Evolutionary conservation across 495 filamentous ascomycete species (phyloP), one percentile per base, ranked within the genome.

Genomic region (Neurospora hispaniola): DNA sequence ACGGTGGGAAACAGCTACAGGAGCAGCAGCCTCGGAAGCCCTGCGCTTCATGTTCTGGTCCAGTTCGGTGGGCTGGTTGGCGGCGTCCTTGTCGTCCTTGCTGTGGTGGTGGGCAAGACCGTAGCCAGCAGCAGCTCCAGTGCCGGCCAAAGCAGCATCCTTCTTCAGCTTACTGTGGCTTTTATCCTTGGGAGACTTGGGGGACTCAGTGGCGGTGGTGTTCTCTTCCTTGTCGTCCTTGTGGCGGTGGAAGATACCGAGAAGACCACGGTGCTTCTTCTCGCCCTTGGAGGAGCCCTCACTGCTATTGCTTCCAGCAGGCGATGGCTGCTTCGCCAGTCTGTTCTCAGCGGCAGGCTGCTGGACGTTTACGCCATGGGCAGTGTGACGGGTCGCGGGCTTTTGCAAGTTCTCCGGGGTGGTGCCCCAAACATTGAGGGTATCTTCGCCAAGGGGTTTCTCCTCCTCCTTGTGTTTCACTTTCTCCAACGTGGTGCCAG

Each of bases 171-270:
- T 48, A 43, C 69, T 31, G 31, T 12, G 73, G 71, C 54, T 70
- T 7, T 43, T 69, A 0, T 42, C 10, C 42, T 74, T 72, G 11
- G 68, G 54, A 7, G 72, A 74, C 44, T 72, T 73, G 59, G 72
- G 76, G 16, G 70, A 71, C 71, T 78, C 77, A 4, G 16, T 4
- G 6, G 41, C 41, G 8, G 73, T 39, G 1, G 70, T 70, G 11
- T 73, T 69, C 41, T 77, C 69, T 5, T 72, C 73, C 42, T 76
- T 74, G 35, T 77, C 75, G 27, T 77, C 76, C 71, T 81, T 81
- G 68, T 76, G 72, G 20, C 79, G 73, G 41, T 78, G 75, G 76
- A 83, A 83, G 27, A 82, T 71, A 44, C 77, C 71, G 12, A 76
- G 71, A 8, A 82, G 71, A 35, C 27, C 70, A 69, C 40, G 74